Evolutionary conservation across 2,329 filamentous ascomycete species (phyloP).

Genomic region (Boeremia exigua): DNA sequence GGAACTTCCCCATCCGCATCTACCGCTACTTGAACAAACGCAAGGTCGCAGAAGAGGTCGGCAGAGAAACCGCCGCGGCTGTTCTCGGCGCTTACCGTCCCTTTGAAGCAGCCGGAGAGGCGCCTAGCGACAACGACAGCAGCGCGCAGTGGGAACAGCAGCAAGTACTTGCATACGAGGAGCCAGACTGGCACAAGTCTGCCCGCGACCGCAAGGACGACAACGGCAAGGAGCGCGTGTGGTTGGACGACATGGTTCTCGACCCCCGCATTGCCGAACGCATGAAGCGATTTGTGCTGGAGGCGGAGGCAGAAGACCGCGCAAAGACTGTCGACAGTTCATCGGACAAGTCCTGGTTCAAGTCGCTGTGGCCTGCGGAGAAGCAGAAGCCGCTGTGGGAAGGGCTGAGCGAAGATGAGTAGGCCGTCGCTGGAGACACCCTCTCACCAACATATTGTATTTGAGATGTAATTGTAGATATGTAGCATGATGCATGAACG

Average conservation of each 20-base stretch:
- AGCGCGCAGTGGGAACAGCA: slow-evolving; percentile 65
- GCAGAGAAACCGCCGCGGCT: slow-evolving; percentile 83
- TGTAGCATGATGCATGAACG: slow-evolving; percentile 33
- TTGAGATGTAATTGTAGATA: slow-evolving; percentile 35
- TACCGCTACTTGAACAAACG: slow-evolving; percentile 88
- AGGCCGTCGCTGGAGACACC: slow-evolving; percentile 24
- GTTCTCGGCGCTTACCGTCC: slow-evolving; percentile 68
- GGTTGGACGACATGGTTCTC: slow-evolving; percentile 75
- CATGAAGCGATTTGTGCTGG: slow-evolving; percentile 81
- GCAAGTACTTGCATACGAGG: slow-evolving; percentile 70
- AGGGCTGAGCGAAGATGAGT: slow-evolving; percentile 38
- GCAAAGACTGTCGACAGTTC: slow-evolving; percentile 49
- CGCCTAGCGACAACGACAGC: slow-evolving; percentile 38
- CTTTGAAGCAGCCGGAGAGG: slow-evolving; percentile 43
- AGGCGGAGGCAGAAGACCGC: slow-evolving; percentile 71
- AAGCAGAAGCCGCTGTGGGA: slow-evolving; percentile 44
- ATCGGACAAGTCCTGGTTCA: slow-evolving; percentile 37
- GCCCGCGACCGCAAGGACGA: slow-evolving; percentile 63
- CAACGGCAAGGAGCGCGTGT: slow-evolving; percentile 66
- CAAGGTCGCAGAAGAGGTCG: slow-evolving; percentile 83
- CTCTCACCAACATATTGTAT: slow-evolving; percentile 30
- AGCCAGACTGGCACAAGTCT: slow-evolving; percentile 84
- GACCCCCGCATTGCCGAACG: slow-evolving; percentile 77
- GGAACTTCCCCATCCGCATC: slow-evolving; percentile 85
- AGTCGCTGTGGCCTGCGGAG: slow-evolving; percentile 40